A percentile compares a stretch with the other conserved stretches of the same genome.
These are phyloP conservation scores for Heliamphora exappendiculata DNA, from an alignment of 148 eudicot genomes.

Conservation along the genomic window DNA sequence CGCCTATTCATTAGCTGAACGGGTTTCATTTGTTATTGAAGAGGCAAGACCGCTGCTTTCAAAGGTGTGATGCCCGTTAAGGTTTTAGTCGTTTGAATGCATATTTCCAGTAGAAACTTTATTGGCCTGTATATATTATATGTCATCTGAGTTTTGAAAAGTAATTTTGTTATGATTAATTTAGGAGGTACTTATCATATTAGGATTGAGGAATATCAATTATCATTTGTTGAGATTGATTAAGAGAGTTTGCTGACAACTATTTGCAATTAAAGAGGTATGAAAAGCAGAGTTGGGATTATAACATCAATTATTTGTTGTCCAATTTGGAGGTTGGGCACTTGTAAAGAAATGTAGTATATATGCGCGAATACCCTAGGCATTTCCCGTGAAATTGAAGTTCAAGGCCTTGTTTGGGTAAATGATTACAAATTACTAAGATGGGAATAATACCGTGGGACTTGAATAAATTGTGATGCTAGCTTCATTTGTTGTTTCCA, in stretches of 20 bases:
- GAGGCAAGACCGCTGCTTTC: constrained; percentile 72
- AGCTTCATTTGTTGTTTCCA: background rate
- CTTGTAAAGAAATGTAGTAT: background rate
- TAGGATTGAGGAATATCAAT: background rate
- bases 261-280: background rate
- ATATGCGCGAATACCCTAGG: background rate
- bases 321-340: background rate
- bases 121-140: background rate
- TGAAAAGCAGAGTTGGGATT: background rate
- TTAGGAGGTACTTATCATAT: background rate
- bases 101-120: background rate
- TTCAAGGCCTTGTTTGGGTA: background rate
- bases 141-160: background rate
- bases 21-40: constrained; percentile 67
- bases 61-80: constrained; percentile 46
- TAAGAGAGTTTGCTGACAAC: background rate
- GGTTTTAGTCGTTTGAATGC: background rate
- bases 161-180: background rate
- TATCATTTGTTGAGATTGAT: background rate
- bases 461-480: background rate
- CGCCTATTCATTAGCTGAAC: constrained; percentile 54
- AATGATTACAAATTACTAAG: background rate
- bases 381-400: background rate
- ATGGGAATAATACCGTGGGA: background rate
- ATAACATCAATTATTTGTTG: background rate